Evolutionary conservation across 2,329 filamentous ascomycete species (phyloP), one percentile per base, ranked within the genome.

Genomic region (Penicillium nordicum): DNA sequence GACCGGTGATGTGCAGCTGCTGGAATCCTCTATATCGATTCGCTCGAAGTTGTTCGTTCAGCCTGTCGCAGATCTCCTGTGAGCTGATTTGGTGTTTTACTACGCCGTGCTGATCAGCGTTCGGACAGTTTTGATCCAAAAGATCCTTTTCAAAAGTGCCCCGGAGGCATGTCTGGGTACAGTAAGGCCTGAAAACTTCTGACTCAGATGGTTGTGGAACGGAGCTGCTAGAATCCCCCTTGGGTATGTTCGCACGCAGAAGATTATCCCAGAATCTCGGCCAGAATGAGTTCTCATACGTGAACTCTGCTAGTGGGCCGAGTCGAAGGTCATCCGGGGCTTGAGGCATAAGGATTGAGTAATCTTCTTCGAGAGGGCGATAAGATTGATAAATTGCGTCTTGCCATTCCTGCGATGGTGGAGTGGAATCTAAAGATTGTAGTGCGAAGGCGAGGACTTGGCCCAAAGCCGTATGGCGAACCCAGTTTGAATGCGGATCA

Each of bases 61-160:
- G 51, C 46, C 42, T 29, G 41, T 50, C 53, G 12, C 56, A 67
- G 41, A 68, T 65, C 32, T 68, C 60, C 11, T 53, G 47, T 36
- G 57, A 50, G 6, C 41, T 54, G 11, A 66, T 53, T 53, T 57
- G 64, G 45, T 80, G 74, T 54, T 69, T 63, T 12, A 38, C 55
- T 5, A 68, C 55, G 57, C 63, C 54, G 23, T 66, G 57, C 8
- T 34, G 40, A 54, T 58, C 30, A 50, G 7, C 55, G 36, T 80
- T 80, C 0, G 75, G 78, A 62, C 63, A 68, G 40, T 54, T 29
- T n/a, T 59, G 44, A 57, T 69, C 64, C 41, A 69, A 49, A 34
- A n/a, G 41, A 2, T 37, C 66, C 48, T 57, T 55, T 38, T 60
- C 57, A 16, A 62, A 46, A 12, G 69, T 59, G 12, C 64, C 61